Evolutionary conservation across 2,329 filamentous ascomycete species (phyloP).

Genomic region (Teratosphaeria gauchensis): DNA sequence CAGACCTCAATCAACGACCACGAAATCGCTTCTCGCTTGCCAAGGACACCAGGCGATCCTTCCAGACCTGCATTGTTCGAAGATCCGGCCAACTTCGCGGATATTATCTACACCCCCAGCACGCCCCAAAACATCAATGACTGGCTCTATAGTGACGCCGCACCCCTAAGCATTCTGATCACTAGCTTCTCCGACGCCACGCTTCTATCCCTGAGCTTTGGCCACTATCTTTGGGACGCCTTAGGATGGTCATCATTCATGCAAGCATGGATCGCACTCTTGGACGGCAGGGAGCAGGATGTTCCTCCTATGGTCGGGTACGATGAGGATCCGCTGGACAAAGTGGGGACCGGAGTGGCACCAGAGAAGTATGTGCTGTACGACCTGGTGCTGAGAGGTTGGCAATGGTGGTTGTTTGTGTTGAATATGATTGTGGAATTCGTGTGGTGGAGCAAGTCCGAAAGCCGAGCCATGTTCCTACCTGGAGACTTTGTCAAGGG

Average conservation of each 20-base stretch:
- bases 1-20: constrained; percentile 6
- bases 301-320: constrained; percentile 10
- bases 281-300: constrained; percentile 16
- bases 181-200: constrained; percentile 18
- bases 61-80: constrained; percentile 1
- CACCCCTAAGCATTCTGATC: constrained; percentile 14
- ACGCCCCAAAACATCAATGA: constrained; percentile 4
- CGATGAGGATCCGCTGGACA: constrained; percentile 13
- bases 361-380: constrained; percentile 11
- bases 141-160: constrained; percentile 10
- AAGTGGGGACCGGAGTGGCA: constrained; percentile 10
- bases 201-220: constrained; percentile 17
- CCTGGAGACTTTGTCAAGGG: background rate
- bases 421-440: constrained; percentile 5
- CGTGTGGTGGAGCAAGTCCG: background rate
- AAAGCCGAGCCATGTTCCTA: background rate
- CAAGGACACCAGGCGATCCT: background rate
- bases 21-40: constrained; percentile 5
- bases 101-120: background rate
- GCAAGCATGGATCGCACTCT: constrained; percentile 15
- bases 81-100: background rate
- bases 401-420: constrained; percentile 7
- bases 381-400: constrained; percentile 1
- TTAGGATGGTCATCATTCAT: constrained; percentile 13
- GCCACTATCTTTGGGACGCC: constrained; percentile 17